Evolutionary conservation across 495 filamentous ascomycete species (phyloP), one percentile per base, ranked within the genome.

Genomic region (Penicillium soppii): DNA sequence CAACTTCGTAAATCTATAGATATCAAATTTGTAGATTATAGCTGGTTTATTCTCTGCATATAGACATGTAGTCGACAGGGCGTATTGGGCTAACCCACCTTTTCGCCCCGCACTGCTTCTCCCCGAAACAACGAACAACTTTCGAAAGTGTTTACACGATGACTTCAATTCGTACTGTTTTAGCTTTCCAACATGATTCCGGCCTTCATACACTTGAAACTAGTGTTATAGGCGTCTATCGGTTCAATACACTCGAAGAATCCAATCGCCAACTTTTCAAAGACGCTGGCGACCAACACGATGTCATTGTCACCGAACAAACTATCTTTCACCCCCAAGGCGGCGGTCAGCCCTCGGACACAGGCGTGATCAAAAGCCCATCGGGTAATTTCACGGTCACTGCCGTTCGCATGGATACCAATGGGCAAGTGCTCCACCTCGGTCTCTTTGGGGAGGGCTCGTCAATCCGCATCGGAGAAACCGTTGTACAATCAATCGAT

Each of bases 271-370:
- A 54, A 1, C 70, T 83, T 4, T 82, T 77, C 67, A 83, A 84
- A 56, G 46, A 69, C 16, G 68, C 62, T 21, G 53, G 39, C 7
- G 73, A 78, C 16, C 62, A 72, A 4, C 67, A 78, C 54, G 66
- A 77, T 61, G 72, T 76, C 27, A 55, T 87, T 32, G 66, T 80
- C n/a, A 85, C 82, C 5, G 68, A 74, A 13, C 30, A 74, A 21
- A 87, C 84, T n/a, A 83, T 86, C 53, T 87, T 87, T 63, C 79
- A 86, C 43, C 75, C 81, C 2, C 82, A 87, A 63, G 84, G 84
- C 5, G 84, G 84, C 33, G 84, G 84, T 27, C 84, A 87, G 57
- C 84, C 84, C 23, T 79, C 75, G 7, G 84, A 87, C 45, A 70
- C 67, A 27, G 84, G 84, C 29, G 50, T 48, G n/a, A 82, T 87